phyloP scores from a whole-genome alignment of 2,329 filamentous ascomycete species.

The Aspergillus eucalypticola region DNA sequence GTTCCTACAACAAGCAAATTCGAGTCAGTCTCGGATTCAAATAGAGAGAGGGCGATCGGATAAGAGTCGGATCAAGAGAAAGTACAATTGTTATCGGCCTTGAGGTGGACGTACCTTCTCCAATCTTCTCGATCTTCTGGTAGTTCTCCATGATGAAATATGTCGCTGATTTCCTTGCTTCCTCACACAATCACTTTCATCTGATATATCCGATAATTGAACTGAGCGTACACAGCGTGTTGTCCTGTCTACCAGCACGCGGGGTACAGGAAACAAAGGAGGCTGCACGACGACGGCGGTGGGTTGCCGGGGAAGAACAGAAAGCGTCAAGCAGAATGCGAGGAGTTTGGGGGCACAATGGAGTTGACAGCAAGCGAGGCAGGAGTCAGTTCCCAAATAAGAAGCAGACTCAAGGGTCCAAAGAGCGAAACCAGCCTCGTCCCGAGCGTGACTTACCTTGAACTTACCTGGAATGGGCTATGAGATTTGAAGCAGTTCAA shows the following conservation, averaged over 20 bases:
- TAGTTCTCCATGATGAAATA: slow-evolving; percentile 78
- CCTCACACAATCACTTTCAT: slow-evolving; percentile 4
- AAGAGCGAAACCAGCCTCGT: slow-evolving; percentile 2
- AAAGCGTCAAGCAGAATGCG: slow-evolving; percentile 16
- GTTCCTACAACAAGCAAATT: slow-evolving; percentile 62
- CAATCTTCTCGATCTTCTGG: slow-evolving; percentile 94
- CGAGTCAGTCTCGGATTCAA: slow-evolving; percentile 1
- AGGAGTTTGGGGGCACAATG: slow-evolving; percentile 5
- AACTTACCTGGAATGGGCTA: slow-evolving; percentile 15
- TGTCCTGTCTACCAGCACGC: slow-evolving; percentile 14
- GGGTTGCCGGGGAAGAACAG: slow-evolving; percentile 25
- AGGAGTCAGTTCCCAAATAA: slow-evolving; percentile 9
- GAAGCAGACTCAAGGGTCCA: background rate
- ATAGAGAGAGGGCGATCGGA: background rate
- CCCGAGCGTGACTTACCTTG: slow-evolving; percentile 1
- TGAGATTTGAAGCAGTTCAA: slow-evolving; percentile 48
- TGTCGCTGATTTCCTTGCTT: background rate
- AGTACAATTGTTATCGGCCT: background rate
- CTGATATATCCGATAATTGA: background rate
- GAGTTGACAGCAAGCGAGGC: slow-evolving; percentile 7
- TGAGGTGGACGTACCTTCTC: slow-evolving; percentile 68
- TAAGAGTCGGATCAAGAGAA: background rate
- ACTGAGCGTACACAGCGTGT: slow-evolving; percentile 1
- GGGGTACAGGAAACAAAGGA: slow-evolving; percentile 17
- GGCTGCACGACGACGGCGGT: slow-evolving; percentile 16